Evolutionary conservation across 225 moss, liverwort and hornwort genomes (phyloP), one percentile per base, ranked within the genome.

Genomic region (Neckera pumila): DNA sequence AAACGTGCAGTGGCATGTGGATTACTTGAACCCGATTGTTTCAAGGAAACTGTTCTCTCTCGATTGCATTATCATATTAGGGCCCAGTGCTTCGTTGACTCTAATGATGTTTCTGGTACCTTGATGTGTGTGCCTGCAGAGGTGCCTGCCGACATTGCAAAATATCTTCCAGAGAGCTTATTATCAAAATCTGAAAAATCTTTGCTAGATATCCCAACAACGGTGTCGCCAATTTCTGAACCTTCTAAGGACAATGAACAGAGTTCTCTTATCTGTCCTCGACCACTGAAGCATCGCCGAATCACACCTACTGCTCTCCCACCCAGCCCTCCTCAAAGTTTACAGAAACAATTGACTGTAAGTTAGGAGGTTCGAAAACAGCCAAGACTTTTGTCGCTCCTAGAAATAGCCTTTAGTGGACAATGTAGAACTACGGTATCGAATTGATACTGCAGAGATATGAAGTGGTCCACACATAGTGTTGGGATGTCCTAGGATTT

Each of bases 201-300:
- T 28, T 75, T n/a, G 33, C n/a, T 85, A 79, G 79, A 78, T 61
- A 71, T 21, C 38, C 40, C 88, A 47, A 66, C 87, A 23, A 87
- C 84, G 60, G 64, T 71, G 40, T 79, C 86, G 66, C 34, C 69
- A 49, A 67, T 71, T 70, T 31, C 92, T 65, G 89, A 91, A 69
- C 82, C 89, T 84, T 20, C 42, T 3, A 34, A 62, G 61, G 64
- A 64, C n/a, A 70, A 60, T 40, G 91, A 88, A 25, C 89, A 90
- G 69, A 85, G 74, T 85, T 83, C 88, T 40, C 73, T 80, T 57
- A 42, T 84, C n/a, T 90, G 85, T 79, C 93, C 93, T 77, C 93
- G 94, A 81, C 94, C 94, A 16, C 82, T 94, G 85, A 94, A 94
- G 87, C 93, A 92, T 85, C 94, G 92, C 72, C 94, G 94, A 76